Conservation (phyloP, 176 grass and related monocot genomes). For the Avena insularis region DNA sequence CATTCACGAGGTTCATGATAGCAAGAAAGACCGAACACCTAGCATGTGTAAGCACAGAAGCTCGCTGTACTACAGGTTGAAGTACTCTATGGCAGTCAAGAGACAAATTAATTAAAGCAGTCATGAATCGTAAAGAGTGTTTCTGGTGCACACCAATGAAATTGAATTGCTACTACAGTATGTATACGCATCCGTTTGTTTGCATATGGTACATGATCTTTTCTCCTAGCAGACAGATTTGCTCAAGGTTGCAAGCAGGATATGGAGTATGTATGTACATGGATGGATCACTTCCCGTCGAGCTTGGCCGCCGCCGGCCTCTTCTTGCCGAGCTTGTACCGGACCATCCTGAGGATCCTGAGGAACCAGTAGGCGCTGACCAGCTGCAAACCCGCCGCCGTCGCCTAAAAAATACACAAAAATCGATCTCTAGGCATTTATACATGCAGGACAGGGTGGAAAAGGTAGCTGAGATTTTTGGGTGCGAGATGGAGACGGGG, state of each 20-base stretch:
- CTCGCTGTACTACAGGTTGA: not conserved
- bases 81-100: not conserved
- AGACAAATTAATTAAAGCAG: not conserved
- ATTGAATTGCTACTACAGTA: constrained; percentile 27
- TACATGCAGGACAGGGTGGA: not conserved
- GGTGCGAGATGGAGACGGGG: not conserved
- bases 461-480: constrained; percentile 23
- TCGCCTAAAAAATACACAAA: constrained; percentile 44
- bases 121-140: not conserved
- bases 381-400: constrained; percentile 77
- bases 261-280: not conserved
- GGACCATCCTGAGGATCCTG: constrained; percentile 76
- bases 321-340: constrained; percentile 69
- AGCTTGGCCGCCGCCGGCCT: constrained; percentile 31
- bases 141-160: not conserved
- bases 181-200: constrained; percentile 1
- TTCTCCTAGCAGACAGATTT: not conserved
- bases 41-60: not conserved
- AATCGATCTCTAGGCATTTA: not conserved
- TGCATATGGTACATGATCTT: constrained; percentile 2
- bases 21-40: not conserved
- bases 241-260: not conserved
- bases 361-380: constrained; percentile 90
- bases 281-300: not conserved
- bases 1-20: not conserved